phyloP scores from a whole-genome alignment of 805 yeast species.

The Teunomyces atbi region DNA sequence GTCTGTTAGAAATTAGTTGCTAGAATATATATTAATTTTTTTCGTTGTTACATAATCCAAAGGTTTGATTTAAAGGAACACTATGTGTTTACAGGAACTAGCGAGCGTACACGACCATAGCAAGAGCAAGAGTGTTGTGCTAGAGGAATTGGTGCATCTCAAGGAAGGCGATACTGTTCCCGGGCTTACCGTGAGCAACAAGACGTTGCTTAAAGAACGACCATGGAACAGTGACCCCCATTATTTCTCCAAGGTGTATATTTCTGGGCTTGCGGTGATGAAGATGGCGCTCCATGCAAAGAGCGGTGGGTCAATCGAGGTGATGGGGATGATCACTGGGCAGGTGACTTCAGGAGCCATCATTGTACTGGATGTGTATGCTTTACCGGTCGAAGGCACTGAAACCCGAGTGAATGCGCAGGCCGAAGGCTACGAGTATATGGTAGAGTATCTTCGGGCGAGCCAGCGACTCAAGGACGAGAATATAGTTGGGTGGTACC shows the following conservation, averaged over 20 bases:
- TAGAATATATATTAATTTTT: not conserved
- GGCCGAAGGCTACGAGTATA: slow-evolving; percentile 89
- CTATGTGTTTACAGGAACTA: slow-evolving; percentile 1
- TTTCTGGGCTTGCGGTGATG: slow-evolving; percentile 68
- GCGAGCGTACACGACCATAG: not conserved
- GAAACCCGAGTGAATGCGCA: slow-evolving; percentile 95
- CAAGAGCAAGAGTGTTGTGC: not conserved
- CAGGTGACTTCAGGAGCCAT: slow-evolving; percentile 54
- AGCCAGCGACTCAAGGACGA: slow-evolving; percentile 51
- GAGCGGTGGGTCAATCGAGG: slow-evolving; percentile 81
- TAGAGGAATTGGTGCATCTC: slow-evolving; percentile 4
- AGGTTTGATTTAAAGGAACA: not conserved
- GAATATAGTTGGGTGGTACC: slow-evolving; percentile 96
- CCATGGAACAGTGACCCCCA: slow-evolving; percentile 61
- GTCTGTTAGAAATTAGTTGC: not conserved
- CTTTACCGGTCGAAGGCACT: slow-evolving; percentile 92
- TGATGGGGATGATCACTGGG: slow-evolving; percentile 95
- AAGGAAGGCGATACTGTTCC: not conserved
- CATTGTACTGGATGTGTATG: slow-evolving; percentile 76
- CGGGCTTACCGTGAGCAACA: not conserved
- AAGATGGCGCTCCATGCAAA: slow-evolving; percentile 82
- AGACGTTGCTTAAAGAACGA: slow-evolving; percentile 12
- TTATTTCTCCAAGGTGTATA: slow-evolving; percentile 58
- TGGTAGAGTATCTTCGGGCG: slow-evolving; percentile 76
- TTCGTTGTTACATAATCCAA: not conserved